Evolutionary conservation across 164 flowering plant species (phyloP).

Genomic region (Vitis cinerea): DNA sequence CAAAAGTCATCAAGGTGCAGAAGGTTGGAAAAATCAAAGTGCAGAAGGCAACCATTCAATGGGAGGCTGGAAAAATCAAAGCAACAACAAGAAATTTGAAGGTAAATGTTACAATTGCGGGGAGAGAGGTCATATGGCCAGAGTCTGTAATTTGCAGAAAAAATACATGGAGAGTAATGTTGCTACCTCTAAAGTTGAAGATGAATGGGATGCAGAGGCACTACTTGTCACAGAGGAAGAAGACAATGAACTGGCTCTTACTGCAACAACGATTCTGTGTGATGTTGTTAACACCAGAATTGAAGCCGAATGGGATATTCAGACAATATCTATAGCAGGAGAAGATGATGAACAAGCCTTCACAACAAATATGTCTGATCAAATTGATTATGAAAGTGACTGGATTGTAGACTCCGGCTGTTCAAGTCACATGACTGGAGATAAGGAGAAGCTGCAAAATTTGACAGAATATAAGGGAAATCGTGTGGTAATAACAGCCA

Average conservation of each 20-base stretch:
- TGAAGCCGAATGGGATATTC: too few species aligned
- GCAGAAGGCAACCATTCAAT: too few species aligned
- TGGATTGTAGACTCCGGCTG: conserved; percentile 17
- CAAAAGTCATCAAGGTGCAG: too few species aligned
- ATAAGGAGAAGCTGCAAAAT: not conserved
- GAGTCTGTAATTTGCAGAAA: conserved; percentile 3
- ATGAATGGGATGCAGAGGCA: conserved; percentile 11
- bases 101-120: too few species aligned
- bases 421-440: conserved; percentile 22
- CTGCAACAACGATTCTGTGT: too few species aligned
- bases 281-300: too few species aligned
- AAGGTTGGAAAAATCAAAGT: too few species aligned
- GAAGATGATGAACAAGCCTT: not conserved
- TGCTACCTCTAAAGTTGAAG: not conserved
- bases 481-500: conserved; percentile 10
- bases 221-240: conserved; percentile 3
- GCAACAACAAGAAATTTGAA: too few species aligned
- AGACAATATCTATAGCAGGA: too few species aligned
- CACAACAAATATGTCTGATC: not conserved
- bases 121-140: conserved; percentile 8
- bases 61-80: too few species aligned
- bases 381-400: conserved; percentile 2
- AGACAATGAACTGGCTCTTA: too few species aligned
- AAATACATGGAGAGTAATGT: conserved; percentile 6
- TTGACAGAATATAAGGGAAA: conserved; percentile 6